phyloP scores from a whole-genome alignment of 1,284 basidiomycete species.

The Ustilago bromivora region DNA sequence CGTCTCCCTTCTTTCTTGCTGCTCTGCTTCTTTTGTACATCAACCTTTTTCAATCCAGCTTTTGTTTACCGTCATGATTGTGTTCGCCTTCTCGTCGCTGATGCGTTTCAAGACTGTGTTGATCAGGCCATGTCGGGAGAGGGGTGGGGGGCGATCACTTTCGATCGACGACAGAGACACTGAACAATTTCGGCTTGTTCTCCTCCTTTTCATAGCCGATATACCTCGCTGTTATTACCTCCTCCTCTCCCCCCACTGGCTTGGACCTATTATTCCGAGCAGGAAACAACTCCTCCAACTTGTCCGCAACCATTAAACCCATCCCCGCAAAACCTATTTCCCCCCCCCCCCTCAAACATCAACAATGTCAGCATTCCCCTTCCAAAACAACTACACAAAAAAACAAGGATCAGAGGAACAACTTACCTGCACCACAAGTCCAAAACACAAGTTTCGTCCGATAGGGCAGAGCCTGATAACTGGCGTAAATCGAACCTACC shows the following conservation, averaged over 20 bases:
- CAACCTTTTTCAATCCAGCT: neutral
- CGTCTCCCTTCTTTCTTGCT: neutral
- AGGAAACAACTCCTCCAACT: slow-evolving; percentile 43
- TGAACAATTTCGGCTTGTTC: slow-evolving; percentile 30
- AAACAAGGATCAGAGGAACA: neutral
- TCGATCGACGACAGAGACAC: slow-evolving; percentile 41
- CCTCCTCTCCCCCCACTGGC: neutral
- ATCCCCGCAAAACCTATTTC: slow-evolving; percentile 26
- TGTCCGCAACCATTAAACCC: slow-evolving; percentile 36
- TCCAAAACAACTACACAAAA: neutral
- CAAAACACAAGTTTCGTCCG: slow-evolving; percentile 42
- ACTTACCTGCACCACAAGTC: slow-evolving; percentile 38
- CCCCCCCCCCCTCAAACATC: neutral
- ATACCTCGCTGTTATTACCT: neutral
- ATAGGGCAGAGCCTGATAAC: slow-evolving; percentile 30
- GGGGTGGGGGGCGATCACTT: neutral
- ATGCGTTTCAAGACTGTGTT: neutral
- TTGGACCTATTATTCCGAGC: slow-evolving; percentile 29
- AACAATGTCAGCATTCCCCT: neutral
- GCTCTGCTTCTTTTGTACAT: neutral
- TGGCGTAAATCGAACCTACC: slow-evolving; percentile 8
- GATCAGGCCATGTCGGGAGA: neutral
- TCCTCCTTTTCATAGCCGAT: slow-evolving; percentile 14
- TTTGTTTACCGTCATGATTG: neutral
- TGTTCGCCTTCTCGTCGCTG: no score